A percentile compares a stretch with the other conserved stretches of the same genome.
These are phyloP conservation scores for Chamaecrista fasciculata DNA, from an alignment of 306 rosid species.

Conservation along the genomic window DNA sequence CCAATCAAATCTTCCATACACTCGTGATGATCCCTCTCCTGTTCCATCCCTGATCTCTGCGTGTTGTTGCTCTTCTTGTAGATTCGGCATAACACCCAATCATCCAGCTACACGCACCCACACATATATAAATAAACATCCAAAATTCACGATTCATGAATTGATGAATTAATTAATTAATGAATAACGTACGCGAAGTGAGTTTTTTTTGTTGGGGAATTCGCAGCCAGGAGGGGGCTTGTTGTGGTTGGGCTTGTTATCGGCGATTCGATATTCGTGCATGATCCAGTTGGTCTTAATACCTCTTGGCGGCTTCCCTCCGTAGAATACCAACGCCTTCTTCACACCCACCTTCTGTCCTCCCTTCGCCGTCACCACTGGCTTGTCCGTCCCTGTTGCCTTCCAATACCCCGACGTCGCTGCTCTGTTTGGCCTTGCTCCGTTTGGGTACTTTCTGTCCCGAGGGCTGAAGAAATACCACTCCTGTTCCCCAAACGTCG, in stretches of 20 bases:
- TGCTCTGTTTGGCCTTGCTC: constrained; percentile 89
- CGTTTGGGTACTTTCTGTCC: constrained; percentile 96
- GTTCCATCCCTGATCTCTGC: constrained; percentile 50
- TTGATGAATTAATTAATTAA: too few species aligned
- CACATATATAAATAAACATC: too few species aligned
- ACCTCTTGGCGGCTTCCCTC: constrained; percentile 92
- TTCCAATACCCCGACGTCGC: constrained; percentile 98
- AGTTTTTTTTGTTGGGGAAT: constrained; percentile 83
- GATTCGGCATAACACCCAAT: constrained; percentile 95
- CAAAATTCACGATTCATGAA: too few species aligned
- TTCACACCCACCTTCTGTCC: constrained; percentile 84
- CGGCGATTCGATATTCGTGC: constrained; percentile 87
- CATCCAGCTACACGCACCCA: constrained; percentile 87
- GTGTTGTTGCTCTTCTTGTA: constrained; percentile 82
- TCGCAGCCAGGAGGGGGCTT: constrained; percentile 75
- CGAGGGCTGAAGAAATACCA: constrained; percentile 97
- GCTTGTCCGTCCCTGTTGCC: constrained; percentile 96
- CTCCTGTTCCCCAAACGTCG: constrained; percentile 86
- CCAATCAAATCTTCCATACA: constrained; percentile 58
- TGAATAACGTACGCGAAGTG: constrained; percentile 65
- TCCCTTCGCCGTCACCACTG: constrained; percentile 59
- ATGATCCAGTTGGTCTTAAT: constrained; percentile 96
- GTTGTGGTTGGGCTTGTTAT: constrained; percentile 60
- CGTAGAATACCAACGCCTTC: constrained; percentile 90
- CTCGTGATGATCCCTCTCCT: constrained; percentile 63